phyloP scores from a whole-genome alignment of 768 basidiomycete species.

The Pulveroboletus sp. region DNA sequence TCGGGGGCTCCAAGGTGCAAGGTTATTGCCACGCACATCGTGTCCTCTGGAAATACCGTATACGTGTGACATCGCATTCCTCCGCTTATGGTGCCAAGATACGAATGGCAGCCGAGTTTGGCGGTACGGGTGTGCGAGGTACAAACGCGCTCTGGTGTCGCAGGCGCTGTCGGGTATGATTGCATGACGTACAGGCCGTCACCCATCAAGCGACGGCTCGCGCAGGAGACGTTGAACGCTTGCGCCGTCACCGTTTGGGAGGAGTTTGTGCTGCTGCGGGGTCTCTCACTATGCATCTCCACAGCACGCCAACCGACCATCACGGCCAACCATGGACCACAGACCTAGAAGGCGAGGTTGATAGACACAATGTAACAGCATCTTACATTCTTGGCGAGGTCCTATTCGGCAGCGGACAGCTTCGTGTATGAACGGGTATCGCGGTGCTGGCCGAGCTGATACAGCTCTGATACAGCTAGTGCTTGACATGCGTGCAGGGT shows the following conservation, averaged over 20 bases:
- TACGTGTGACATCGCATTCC: slow-evolving; percentile 6
- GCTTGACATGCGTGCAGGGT: slow-evolving; percentile 8
- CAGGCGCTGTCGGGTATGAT: not conserved
- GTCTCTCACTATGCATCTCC: slow-evolving; percentile 2
- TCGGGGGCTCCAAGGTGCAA: not conserved
- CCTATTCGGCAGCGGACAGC: slow-evolving; percentile 8
- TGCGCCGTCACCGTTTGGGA: slow-evolving; percentile 6
- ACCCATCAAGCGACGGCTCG: slow-evolving; percentile 4
- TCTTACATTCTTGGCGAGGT: slow-evolving; percentile 6
- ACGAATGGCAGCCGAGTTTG: slow-evolving; percentile 9
- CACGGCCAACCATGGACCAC: slow-evolving; percentile 12
- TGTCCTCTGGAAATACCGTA: not conserved
- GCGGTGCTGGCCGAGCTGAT: slow-evolving; percentile 1
- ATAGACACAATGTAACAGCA: slow-evolving; percentile 16
- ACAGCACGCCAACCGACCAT: slow-evolving; percentile 18
- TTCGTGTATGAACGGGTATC: slow-evolving; percentile 11
- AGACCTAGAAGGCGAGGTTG: slow-evolving; percentile 9
- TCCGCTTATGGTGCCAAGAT: slow-evolving; percentile 7
- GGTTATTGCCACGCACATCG: not conserved
- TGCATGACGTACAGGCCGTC: not conserved
- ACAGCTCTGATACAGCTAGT: slow-evolving; percentile 6
- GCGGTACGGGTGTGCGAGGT: slow-evolving; percentile 12
- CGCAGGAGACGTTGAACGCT: not conserved
- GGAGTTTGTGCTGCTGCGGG: slow-evolving; percentile 3
- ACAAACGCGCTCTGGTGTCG: slow-evolving; percentile 8